Conservation (phyloP, 768 basidiomycete genomes). For the Panaeolus papilionaceus region DNA sequence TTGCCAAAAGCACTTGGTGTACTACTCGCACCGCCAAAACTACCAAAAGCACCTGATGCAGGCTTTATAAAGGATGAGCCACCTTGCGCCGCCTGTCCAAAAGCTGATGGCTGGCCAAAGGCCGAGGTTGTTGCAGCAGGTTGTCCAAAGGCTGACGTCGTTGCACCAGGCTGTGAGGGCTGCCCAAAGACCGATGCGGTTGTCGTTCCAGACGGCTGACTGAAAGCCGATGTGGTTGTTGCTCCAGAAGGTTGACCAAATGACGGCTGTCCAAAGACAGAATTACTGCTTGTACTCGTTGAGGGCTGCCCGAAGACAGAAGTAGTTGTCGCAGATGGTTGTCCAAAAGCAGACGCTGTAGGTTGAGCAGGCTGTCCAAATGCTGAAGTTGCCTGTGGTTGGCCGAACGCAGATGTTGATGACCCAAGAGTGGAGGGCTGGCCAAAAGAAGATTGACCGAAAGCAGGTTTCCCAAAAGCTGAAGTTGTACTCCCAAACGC, state of each 20-base stretch:
- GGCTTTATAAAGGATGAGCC: constrained; percentile 52
- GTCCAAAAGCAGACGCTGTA: constrained; percentile 40
- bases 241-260: constrained; percentile 42
- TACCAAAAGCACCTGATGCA: constrained; percentile 53
- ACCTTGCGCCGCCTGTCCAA: constrained; percentile 37
- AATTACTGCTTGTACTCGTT: constrained; percentile 34
- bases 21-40: constrained; percentile 33
- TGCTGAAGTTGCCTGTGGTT: constrained; percentile 25
- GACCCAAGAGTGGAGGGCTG: constrained; percentile 40
- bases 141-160: constrained; percentile 36
- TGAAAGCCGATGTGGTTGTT: constrained; percentile 37
- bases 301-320: constrained; percentile 35
- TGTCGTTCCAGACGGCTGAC: constrained; percentile 35
- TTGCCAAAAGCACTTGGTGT: constrained; percentile 20
- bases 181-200: constrained; percentile 53
- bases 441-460: constrained; percentile 40
- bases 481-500: constrained; percentile 37
- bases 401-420: constrained; percentile 39
- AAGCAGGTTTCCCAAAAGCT: constrained; percentile 30
- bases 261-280: constrained; percentile 30
- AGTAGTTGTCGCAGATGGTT: constrained; percentile 30
- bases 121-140: constrained; percentile 24
- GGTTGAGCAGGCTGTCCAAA: constrained; percentile 28
- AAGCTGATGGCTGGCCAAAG: constrained; percentile 41
- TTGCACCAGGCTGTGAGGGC: constrained; percentile 43